Percentiles rank a stretch among this genome's conserved stretches.
Conservation (phyloP, 2,329 filamentous ascomycete species). For the Tolypocladium nubicola region DNA sequence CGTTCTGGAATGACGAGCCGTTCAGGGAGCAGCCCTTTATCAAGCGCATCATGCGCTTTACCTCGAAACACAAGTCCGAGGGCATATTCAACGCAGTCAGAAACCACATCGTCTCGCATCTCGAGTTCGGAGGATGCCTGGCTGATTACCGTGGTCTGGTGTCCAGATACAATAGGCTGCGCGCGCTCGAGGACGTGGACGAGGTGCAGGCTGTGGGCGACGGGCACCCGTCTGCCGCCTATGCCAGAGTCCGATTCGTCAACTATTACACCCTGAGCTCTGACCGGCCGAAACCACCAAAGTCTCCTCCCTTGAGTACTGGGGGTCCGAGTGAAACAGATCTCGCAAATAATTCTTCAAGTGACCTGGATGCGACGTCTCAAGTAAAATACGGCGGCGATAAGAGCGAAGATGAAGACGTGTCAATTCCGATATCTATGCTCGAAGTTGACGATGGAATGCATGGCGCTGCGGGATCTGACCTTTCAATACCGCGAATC, state of each 20-base stretch:
- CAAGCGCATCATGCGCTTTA: constrained; percentile 61
- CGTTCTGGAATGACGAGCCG: constrained; percentile 63
- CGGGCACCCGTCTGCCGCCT: constrained; percentile 10
- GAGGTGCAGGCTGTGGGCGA: constrained; percentile 28
- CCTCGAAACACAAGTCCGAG: constrained; percentile 66
- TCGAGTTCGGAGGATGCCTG: constrained; percentile 75
- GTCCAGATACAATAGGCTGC: constrained; percentile 56
- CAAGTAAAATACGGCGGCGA: background rate
- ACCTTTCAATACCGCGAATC: background rate
- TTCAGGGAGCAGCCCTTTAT: constrained; percentile 60
- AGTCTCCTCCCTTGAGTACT: constrained; percentile 3
- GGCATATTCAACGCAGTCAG: constrained; percentile 60
- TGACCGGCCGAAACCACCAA: constrained; percentile 48
- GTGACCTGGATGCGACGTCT: background rate
- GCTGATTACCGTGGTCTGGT: constrained; percentile 65
- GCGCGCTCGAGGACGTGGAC: constrained; percentile 61
- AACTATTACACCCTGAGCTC: constrained; percentile 89
- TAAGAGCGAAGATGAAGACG: background rate
- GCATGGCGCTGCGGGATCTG: background rate
- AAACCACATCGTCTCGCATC: constrained; percentile 64
- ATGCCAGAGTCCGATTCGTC: constrained; percentile 60
- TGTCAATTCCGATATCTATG: background rate
- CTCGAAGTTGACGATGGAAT: background rate
- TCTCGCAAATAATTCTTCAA: background rate
- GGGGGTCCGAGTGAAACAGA: constrained; percentile 3